phyloP scores from a whole-genome alignment of 2,329 filamentous ascomycete species.

The Fonsecaea monophora region DNA sequence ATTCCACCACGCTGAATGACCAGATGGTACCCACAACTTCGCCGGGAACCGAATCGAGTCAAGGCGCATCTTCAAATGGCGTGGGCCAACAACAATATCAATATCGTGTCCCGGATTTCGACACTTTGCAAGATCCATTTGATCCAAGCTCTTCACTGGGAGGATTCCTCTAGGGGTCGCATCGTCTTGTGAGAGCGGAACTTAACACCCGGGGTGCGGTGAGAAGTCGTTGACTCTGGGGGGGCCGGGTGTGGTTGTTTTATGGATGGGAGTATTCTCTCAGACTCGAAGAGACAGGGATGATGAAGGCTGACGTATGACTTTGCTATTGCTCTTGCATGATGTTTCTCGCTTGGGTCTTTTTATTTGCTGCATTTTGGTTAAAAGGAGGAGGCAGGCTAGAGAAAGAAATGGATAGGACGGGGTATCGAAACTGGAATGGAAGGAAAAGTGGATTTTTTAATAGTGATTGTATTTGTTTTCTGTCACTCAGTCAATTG shows the following conservation, averaged over 20 bases:
- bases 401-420: not conserved
- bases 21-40: not conserved
- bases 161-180: not conserved
- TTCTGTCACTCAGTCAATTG: not conserved
- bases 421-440: not conserved
- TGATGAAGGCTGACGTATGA: not conserved
- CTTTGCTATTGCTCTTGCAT: not conserved
- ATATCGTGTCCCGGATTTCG: not conserved
- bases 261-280: not conserved
- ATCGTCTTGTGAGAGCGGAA: not conserved
- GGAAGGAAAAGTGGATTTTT: not conserved
- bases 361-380: not conserved
- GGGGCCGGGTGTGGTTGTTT: not conserved
- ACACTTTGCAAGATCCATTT: not conserved
- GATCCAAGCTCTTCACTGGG: not conserved
- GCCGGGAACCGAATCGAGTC: not conserved
- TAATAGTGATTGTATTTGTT: not conserved
- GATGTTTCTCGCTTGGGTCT: not conserved
- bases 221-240: not conserved
- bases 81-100: slow-evolving; percentile 1
- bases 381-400: not conserved
- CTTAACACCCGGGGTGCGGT: not conserved
- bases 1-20: not conserved
- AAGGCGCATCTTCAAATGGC: not conserved
- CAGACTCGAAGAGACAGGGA: not conserved